Evolutionary conservation across 371 early-diverging fungal species (phyloP).

Genomic region (Saksenaea oblongispora): DNA sequence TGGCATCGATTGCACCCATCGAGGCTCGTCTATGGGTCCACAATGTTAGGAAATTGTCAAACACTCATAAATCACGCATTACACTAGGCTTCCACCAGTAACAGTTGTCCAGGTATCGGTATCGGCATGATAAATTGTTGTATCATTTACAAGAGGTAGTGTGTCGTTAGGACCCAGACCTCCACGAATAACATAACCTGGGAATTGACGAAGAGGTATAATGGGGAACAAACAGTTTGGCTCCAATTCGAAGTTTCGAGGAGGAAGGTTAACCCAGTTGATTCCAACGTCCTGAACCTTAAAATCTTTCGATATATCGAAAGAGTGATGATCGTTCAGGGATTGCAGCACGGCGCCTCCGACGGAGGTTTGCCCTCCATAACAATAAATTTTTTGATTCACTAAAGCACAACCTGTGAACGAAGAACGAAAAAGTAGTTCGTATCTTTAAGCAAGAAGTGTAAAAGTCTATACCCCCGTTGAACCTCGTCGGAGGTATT

Average conservation of each 20-base stretch:
- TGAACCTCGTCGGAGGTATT: too few relatives aligned
- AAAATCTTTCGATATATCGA: neutral
- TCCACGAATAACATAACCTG: neutral
- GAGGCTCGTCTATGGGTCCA: slow-evolving; percentile 1
- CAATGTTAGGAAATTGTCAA: neutral
- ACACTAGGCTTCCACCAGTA: too few relatives aligned
- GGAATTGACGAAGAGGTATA: neutral
- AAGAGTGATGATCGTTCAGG: too few relatives aligned
- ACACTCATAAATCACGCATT: too few relatives aligned
- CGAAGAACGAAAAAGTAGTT: too few relatives aligned
- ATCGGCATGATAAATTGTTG: neutral
- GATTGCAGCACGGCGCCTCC: too few relatives aligned
- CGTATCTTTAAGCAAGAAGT: too few relatives aligned
- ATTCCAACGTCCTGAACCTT: too few relatives aligned
- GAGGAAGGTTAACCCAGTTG: neutral
- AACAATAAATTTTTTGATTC: too few relatives aligned
- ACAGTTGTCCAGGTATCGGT: neutral
- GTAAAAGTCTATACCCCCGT: too few relatives aligned
- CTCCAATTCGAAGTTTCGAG: neutral
- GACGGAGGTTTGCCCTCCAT: too few relatives aligned
- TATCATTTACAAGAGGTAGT: neutral
- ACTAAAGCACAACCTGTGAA: too few relatives aligned
- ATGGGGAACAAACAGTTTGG: neutral
- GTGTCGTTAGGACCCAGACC: neutral
- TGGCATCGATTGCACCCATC: slow-evolving; percentile 8